Conservation (phyloP, 202 grass and related monocot genomes). For the Saccharum hybrid region DNA sequence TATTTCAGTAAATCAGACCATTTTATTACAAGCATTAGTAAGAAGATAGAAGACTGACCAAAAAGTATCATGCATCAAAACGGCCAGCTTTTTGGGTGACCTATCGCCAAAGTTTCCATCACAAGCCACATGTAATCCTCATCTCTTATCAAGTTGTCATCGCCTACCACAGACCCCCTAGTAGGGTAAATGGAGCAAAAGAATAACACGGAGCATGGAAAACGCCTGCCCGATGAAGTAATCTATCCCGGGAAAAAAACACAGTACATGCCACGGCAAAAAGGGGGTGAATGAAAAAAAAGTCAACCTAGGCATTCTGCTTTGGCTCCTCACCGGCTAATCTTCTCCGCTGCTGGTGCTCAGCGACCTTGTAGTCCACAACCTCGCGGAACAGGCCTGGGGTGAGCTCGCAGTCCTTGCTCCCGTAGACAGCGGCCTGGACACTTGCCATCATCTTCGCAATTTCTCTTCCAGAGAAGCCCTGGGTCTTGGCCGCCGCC, state of each 20-base stretch:
- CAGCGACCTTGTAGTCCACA: constrained; percentile 92
- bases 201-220: constrained; percentile 46
- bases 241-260: constrained; percentile 27
- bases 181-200: constrained; percentile 38
- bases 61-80: constrained; percentile 22
- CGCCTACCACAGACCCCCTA: constrained; percentile 22
- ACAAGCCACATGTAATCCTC: constrained; percentile 1
- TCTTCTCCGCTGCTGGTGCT: constrained; percentile 89
- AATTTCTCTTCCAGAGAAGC: constrained; percentile 94
- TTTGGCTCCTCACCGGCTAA: constrained; percentile 60
- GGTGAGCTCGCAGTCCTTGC: constrained; percentile 79
- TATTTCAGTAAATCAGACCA: constrained; percentile 18
- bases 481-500: constrained; percentile 82
- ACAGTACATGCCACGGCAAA: constrained; percentile 16
- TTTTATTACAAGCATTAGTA: background rate
- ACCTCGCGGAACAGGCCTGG: constrained; percentile 88
- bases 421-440: constrained; percentile 88
- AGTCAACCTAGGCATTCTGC: constrained; percentile 41
- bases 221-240: background rate
- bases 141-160: constrained; percentile 16
- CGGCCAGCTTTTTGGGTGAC: constrained; percentile 31
- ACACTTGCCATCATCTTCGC: constrained; percentile 89
- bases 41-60: background rate
- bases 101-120: constrained; percentile 4
- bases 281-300: background rate